These are phyloP conservation scores for Clitoria ternatea DNA, from an alignment of 306 rosid genomes.

Conservation along the genomic window DNA sequence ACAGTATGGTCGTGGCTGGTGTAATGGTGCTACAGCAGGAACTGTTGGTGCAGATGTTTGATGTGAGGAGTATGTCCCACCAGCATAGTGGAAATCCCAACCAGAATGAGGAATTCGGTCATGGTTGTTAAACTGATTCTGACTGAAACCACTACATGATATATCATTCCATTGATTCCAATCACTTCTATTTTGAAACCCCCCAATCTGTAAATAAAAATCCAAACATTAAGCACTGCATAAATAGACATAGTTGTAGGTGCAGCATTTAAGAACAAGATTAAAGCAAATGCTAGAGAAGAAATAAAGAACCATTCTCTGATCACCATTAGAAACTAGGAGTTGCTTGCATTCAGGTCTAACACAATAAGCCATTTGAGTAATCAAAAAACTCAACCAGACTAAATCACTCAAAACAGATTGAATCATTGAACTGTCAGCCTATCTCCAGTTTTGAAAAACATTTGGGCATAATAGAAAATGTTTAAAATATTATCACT, in stretches of 20 bases:
- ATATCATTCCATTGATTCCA: neutral
- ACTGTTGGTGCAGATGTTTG: neutral
- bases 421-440: neutral
- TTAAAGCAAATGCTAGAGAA: neutral
- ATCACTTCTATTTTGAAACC: neutral
- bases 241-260: neutral
- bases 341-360: neutral
- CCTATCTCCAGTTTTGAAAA: neutral
- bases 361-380: neutral
- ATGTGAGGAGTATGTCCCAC: neutral
- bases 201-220: slow-evolving; percentile 19
- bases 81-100: neutral
- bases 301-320: neutral
- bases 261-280: neutral
- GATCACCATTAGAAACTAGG: neutral
- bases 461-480: neutral
- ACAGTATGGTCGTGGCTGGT: neutral
- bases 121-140: neutral
- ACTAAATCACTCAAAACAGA: slow-evolving; percentile 1
- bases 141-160: neutral
- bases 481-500: neutral
- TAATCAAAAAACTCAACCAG: neutral
- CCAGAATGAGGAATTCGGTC: neutral
- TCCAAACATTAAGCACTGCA: neutral
- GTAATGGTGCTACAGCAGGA: neutral